Base-by-base conservation (phyloP, 2,329 filamentous ascomycete genomes). In the Verticillium dahliae region DNA sequence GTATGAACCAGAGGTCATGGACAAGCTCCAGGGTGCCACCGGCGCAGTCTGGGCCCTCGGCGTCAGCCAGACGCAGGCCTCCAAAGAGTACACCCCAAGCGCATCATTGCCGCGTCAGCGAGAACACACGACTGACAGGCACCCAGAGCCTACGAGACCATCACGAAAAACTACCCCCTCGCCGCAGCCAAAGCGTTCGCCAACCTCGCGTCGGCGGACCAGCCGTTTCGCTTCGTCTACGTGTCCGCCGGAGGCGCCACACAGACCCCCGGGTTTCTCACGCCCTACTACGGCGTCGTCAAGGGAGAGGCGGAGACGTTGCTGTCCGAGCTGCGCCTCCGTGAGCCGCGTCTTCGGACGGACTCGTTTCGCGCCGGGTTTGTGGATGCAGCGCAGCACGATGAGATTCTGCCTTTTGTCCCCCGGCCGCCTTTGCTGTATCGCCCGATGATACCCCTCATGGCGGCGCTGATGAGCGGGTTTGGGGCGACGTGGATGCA, bases 21-120 rank as follows among this genome's bases (percentile, higher is more conserved):
- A 73, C 31, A 78, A 87, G 69, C 77, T 93, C 0, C 78, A 81
- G 59, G 89, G 84, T 22, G 90, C 89, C 0, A 75, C 81, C 7
- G 89, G 86, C 1, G 89, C 86, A 62, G 86, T 92, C 1, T 93
- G 90, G 90, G 89, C 90, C 0, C 78, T 89, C 56, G 89, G 90
- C 0, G 85, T 87, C 57, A 86, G 83, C 63, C 82, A 87, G 68
- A 84, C 72, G 9, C 35, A 37, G 35, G 35, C 13, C n/a, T 11
- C 6, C 60, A 80, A 80, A 13, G 82, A 90, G 57, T 92, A 92
- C 69, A 75, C 4, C 35, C 13, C 9, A 3, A 15, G 6, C 39
- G 35, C 6, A 37, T 10, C 6, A 41, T 41, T 15, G 11, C 15
- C 6, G 39, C 15, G 13, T n/a, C 39, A 15, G 3, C 14, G 6